A percentile compares a stretch with the other conserved stretches of the same genome.
phyloP scores from a whole-genome alignment of 2,329 filamentous ascomycete genomes.

The Pseudogymnoascus pannorum region DNA sequence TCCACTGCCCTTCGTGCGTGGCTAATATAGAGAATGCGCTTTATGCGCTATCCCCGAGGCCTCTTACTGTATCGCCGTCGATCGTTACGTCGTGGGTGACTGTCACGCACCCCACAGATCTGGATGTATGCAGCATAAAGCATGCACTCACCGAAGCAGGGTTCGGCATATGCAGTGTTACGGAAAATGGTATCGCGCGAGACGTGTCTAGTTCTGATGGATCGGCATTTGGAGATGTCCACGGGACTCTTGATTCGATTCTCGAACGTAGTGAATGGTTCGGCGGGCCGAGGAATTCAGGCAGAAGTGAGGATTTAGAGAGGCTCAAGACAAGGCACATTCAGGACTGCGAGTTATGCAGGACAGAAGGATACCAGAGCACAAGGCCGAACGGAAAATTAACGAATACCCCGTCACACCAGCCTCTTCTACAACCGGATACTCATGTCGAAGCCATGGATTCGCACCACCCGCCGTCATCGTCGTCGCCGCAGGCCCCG shows the following conservation, averaged over 20 bases:
- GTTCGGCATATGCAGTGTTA: slow-evolving; percentile 45
- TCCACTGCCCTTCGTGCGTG: slow-evolving; percentile 73
- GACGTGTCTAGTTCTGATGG: background rate
- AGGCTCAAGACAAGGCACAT: slow-evolving; percentile 5
- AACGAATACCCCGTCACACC: background rate
- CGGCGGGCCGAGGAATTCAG: slow-evolving; percentile 8
- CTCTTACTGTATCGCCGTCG: slow-evolving; percentile 57
- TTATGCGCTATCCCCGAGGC: slow-evolving; percentile 39
- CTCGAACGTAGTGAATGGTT: slow-evolving; percentile 1
- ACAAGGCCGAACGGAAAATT: background rate
- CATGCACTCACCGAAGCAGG: slow-evolving; percentile 47
- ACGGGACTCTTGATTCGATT: slow-evolving; percentile 7
- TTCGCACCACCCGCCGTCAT: background rate
- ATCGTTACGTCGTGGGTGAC: slow-evolving; percentile 65
- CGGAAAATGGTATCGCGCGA: slow-evolving; percentile 9
- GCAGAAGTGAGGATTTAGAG: background rate
- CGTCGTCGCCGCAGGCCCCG: slow-evolving; percentile 11
- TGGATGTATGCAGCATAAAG: slow-evolving; percentile 37
- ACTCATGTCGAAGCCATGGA: background rate
- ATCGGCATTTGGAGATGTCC: slow-evolving; percentile 7
- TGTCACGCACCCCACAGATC: slow-evolving; percentile 43
- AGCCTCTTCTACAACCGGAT: background rate
- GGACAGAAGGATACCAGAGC: slow-evolving; percentile 1
- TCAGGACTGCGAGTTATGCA: background rate
- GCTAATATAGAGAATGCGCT: slow-evolving; percentile 56